phyloP scores from a whole-genome alignment of 78 protist genomes.

The Cavenderia fasciculata region DNA sequence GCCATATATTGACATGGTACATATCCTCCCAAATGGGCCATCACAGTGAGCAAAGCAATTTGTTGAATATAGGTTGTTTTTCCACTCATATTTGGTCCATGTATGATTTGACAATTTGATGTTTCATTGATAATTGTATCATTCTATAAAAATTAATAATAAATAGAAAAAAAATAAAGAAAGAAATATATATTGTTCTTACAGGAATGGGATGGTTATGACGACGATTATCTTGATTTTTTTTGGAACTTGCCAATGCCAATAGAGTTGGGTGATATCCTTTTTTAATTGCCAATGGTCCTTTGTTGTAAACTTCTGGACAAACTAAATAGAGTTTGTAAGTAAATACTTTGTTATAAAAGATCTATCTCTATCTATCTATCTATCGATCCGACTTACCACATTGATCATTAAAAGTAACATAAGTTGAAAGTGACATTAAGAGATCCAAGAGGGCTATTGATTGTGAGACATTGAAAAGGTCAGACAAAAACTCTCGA shows the following conservation, averaged over 20 bases:
- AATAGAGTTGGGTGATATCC: slow-evolving; percentile 70
- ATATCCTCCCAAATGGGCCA: slow-evolving; percentile 76
- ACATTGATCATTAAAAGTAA: background rate
- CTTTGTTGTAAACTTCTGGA: slow-evolving; percentile 47
- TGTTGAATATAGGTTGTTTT: slow-evolving; percentile 82
- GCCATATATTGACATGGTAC: slow-evolving; percentile 68
- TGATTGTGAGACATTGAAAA: slow-evolving; percentile 62
- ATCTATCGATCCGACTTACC: background rate
- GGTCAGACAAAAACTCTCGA: slow-evolving; percentile 6
- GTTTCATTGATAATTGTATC: slow-evolving; percentile 63
- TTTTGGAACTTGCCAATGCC: background rate
- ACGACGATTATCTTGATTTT: background rate
- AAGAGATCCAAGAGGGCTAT: slow-evolving; percentile 27
- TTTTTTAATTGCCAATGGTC: slow-evolving; percentile 69
- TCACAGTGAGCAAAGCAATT: slow-evolving; percentile 65
- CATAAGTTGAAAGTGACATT: slow-evolving; percentile 9
- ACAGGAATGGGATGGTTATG: background rate
- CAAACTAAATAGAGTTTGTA: slow-evolving; percentile 25
- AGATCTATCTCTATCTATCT: too few species aligned
- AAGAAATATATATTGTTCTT: slow-evolving; percentile 6
- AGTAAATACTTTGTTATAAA: too few species aligned
- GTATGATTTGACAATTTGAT: slow-evolving; percentile 56
- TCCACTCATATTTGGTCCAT: slow-evolving; percentile 83
- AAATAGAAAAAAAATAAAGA: slow-evolving; percentile 1
- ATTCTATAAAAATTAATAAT: slow-evolving; percentile 14